Percentiles rank a stretch among this genome's conserved stretches.
Evolutionary conservation across 371 early-diverging fungal species (phyloP).

Genomic region (Funneliformis caledonium): DNA sequence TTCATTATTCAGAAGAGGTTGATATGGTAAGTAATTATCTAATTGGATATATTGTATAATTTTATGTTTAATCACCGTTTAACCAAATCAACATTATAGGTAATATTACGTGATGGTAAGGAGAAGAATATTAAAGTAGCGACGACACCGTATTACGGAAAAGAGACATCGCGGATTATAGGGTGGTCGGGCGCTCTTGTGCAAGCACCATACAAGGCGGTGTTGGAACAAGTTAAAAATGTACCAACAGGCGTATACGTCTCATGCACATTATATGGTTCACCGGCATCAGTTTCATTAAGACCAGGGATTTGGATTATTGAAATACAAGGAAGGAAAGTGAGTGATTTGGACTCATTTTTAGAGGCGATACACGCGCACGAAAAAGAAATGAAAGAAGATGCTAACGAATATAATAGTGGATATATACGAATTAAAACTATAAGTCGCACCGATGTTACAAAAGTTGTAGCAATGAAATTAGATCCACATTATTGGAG

Average conservation of each 20-base stretch:
- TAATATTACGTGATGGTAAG: slow-evolving; percentile 65
- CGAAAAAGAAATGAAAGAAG: slow-evolving; percentile 47
- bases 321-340: slow-evolving; percentile 59
- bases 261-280: slow-evolving; percentile 70
- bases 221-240: slow-evolving; percentile 75
- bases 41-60: neutral
- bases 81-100: slow-evolving; percentile 42
- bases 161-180: slow-evolving; percentile 65
- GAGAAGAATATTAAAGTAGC: slow-evolving; percentile 57
- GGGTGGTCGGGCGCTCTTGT: slow-evolving; percentile 88
- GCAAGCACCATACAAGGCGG: slow-evolving; percentile 82
- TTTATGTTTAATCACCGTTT: neutral
- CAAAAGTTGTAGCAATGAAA: slow-evolving; percentile 69
- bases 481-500: slow-evolving; percentile 78
- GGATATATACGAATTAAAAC: slow-evolving; percentile 75
- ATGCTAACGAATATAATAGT: slow-evolving; percentile 51
- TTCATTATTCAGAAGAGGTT: slow-evolving; percentile 46
- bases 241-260: slow-evolving; percentile 81
- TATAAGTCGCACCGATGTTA: slow-evolving; percentile 60
- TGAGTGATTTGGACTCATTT: slow-evolving; percentile 56
- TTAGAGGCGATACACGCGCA: slow-evolving; percentile 56
- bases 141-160: slow-evolving; percentile 58
- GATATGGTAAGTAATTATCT: slow-evolving; percentile 53
- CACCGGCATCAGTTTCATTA: slow-evolving; percentile 69
- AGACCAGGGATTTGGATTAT: slow-evolving; percentile 68